A percentile compares a stretch with the other conserved stretches of the same genome.
phyloP scores from a whole-genome alignment of 345 rosid species.

The Salix koriyanagi region DNA sequence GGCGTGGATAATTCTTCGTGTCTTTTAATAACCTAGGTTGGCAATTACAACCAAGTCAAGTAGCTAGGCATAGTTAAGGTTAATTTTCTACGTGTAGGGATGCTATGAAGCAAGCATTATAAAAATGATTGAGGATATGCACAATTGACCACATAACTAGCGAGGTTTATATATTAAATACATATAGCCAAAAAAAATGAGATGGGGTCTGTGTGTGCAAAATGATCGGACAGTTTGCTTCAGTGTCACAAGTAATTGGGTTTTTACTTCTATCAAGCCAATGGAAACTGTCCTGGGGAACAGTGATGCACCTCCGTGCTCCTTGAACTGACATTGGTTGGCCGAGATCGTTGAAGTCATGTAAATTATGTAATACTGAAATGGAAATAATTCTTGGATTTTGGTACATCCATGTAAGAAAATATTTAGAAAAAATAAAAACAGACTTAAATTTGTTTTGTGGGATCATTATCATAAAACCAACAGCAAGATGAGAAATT shows the following conservation, averaged over 20 bases:
- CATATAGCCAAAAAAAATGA: slow-evolving; percentile 4
- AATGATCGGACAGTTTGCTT: background rate
- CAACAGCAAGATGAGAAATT: background rate
- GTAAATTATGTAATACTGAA: background rate
- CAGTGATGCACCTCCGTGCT: slow-evolving; percentile 4
- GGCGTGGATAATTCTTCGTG: slow-evolving; percentile 16
- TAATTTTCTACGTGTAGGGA: slow-evolving; percentile 29
- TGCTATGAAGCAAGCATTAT: slow-evolving; percentile 38
- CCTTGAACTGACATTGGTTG: slow-evolving; percentile 13
- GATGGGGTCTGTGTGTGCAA: slow-evolving; percentile 18
- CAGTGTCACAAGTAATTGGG: slow-evolving; percentile 4
- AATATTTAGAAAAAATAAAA: background rate
- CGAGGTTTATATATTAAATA: slow-evolving; percentile 16
- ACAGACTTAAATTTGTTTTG: background rate
- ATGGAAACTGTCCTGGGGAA: slow-evolving; percentile 22
- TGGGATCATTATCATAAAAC: background rate
- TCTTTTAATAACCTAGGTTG: slow-evolving; percentile 8
- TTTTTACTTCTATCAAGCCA: slow-evolving; percentile 10
- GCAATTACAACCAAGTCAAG: background rate
- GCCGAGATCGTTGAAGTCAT: slow-evolving; percentile 19
- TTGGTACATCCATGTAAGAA: slow-evolving; percentile 5
- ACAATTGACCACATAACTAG: slow-evolving; percentile 21
- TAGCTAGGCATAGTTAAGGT: background rate
- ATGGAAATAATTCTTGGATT: slow-evolving; percentile 34
- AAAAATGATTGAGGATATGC: slow-evolving; percentile 23